Evolutionary conservation across 1,284 basidiomycete genomes (phyloP).

Genomic region (Naganishia cerealis): DNA sequence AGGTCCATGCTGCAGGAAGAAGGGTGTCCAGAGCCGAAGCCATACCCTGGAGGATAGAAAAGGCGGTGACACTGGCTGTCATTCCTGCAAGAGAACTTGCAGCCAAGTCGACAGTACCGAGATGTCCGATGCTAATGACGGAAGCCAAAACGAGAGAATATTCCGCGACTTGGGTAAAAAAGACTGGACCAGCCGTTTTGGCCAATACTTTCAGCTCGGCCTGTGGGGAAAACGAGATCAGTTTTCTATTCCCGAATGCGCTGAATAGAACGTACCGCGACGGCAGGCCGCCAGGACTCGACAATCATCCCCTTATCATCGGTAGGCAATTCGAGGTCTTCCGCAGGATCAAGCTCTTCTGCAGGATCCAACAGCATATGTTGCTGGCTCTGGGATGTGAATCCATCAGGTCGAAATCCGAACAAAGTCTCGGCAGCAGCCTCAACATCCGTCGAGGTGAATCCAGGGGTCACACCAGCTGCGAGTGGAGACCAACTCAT

Average conservation of each 20-base stretch:
- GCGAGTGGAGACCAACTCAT: conserved; percentile 17
- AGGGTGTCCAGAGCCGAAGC: conserved; percentile 76
- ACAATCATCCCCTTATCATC: conserved; percentile 43
- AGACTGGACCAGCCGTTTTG: conserved; percentile 47
- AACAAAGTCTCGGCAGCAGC: conserved; percentile 21
- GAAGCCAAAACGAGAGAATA: conserved; percentile 53
- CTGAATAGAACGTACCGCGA: conserved; percentile 40
- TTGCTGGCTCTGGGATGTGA: conserved; percentile 12
- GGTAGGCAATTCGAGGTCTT: conserved; percentile 49
- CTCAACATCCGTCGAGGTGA: conserved; percentile 16
- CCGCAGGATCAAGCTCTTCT: conserved; percentile 46
- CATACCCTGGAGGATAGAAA: conserved; percentile 80
- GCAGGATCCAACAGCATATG: conserved; percentile 51
- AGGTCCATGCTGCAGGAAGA: conserved; percentile 87
- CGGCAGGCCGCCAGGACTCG: conserved; percentile 41
- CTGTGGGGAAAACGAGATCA: conserved; percentile 29
- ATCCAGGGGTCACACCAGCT: conserved; percentile 7
- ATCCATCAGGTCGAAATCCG: conserved; percentile 11
- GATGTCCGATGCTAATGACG: conserved; percentile 77
- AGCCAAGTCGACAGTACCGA: conserved; percentile 69
- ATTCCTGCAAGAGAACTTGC: conserved; percentile 63
- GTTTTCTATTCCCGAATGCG: not conserved
- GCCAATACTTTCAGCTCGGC: conserved; percentile 49
- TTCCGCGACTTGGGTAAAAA: conserved; percentile 53
- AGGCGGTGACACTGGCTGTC: conserved; percentile 73